Evolutionary conservation across 2,329 filamentous ascomycete species (phyloP), one percentile per base, ranked within the genome.

Genomic region (Diaporthe aspalathi): DNA sequence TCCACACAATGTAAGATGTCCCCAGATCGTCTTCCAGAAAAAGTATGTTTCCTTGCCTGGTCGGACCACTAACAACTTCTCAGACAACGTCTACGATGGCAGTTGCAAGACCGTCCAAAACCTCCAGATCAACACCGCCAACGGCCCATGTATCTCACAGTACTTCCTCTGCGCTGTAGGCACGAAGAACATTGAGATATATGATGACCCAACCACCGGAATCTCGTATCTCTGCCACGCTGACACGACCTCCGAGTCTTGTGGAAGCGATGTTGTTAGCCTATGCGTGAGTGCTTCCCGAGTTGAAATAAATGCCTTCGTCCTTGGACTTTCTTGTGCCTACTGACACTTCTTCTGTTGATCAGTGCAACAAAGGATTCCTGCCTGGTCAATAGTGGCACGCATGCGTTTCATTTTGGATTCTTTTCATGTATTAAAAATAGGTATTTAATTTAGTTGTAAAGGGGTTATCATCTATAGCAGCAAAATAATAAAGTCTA

Each of bases 171-270:
- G 71, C 24, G 40, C 53, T 5, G 8, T 35, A 8, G 68, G 68
- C 47, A 70, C 71, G 12, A 70, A 38, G 38, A 45, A 6, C 0
- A 63, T 70, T 5, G 62, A 47, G 6, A 49, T 54, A 24, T 72
- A 68, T 24, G 68, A 72, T 50, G 71, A 72, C 12, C 71, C 71
- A 12, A 65, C 32, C 17, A 70, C 49, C 27, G 71, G 71, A 14
- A 5, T 38, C 16, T 63, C 71, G 4, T 72, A 72, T 40, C 24
- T 47, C 29, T 70, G 68, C 50, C 5, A 29, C 17, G 63, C 68
- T 16, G 71, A 70, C 43, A 45, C 70, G 2, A 47, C 40, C 17
- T 35, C 62, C 12, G 68, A 72, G 68, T 35, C 38, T 32, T 72
- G 71, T 27, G 71, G 63, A 7, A 56, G 29, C 27, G 68, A 70